Evolutionary conservation across 208 protist genomes (phyloP).

Genomic region (Novymonas esmeraldas): DNA sequence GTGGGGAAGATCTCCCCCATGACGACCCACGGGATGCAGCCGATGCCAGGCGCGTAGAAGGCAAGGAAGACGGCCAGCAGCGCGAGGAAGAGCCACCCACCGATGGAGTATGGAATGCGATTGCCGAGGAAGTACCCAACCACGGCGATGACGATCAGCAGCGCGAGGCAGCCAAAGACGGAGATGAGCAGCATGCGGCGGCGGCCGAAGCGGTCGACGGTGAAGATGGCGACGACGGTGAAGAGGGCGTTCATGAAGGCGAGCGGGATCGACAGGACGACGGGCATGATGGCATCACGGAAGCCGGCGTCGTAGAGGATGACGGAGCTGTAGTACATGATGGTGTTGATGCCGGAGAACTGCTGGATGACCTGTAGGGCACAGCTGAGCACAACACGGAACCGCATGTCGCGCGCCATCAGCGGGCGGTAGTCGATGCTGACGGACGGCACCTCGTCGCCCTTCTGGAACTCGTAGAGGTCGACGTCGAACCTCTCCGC

Average conservation of each 20-base stretch:
- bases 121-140: slow-evolving; percentile 69
- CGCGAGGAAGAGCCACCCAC: slow-evolving; percentile 78
- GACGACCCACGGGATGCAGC: slow-evolving; percentile 92
- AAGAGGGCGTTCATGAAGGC: slow-evolving; percentile 91
- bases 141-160: slow-evolving; percentile 58
- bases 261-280: slow-evolving; percentile 83
- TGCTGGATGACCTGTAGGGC: slow-evolving; percentile 93
- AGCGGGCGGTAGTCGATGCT: slow-evolving; percentile 61
- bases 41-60: slow-evolving; percentile 89
- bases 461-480: slow-evolving; percentile 49
- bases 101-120: slow-evolving; percentile 53
- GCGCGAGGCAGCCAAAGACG: slow-evolving; percentile 62
- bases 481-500: slow-evolving; percentile 68
- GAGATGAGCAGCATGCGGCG: slow-evolving; percentile 73
- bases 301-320: slow-evolving; percentile 89
- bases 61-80: slow-evolving; percentile 81
- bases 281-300: slow-evolving; percentile 66
- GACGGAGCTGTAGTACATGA: slow-evolving; percentile 94
- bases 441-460: slow-evolving; percentile 46
- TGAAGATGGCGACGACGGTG: slow-evolving; percentile 76
- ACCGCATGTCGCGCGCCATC: slow-evolving; percentile 57
- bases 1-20: slow-evolving; percentile 92
- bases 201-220: slow-evolving; percentile 83
- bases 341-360: slow-evolving; percentile 93
- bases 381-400: slow-evolving; percentile 76